These are phyloP conservation scores for Cryomyces antarcticus DNA, from an alignment of 495 filamentous ascomycete genomes.

Conservation along the genomic window DNA sequence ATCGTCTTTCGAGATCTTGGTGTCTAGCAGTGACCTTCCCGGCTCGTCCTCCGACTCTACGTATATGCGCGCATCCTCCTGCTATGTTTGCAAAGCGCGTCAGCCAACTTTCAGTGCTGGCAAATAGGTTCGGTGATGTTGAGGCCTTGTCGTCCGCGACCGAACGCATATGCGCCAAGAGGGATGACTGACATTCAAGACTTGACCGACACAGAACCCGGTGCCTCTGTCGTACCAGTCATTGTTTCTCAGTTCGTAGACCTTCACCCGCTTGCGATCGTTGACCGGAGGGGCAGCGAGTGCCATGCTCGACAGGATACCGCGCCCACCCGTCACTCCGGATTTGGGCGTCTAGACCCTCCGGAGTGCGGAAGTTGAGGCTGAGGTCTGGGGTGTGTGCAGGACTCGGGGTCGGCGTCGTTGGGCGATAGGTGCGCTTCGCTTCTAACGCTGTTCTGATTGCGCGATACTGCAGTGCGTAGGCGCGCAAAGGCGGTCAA, in stretches of 20 bases:
- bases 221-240: constrained; percentile 98
- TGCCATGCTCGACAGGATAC: constrained; percentile 39
- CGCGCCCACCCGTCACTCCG: constrained; percentile 12
- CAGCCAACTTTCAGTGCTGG: background rate
- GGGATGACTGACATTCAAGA: constrained; percentile 45
- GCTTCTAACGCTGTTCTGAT: no score
- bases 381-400: background rate
- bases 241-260: constrained; percentile 93
- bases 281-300: constrained; percentile 60
- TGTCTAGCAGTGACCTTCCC: constrained; percentile 65
- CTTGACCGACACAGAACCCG: constrained; percentile 73
- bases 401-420: background rate
- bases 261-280: constrained; percentile 94
- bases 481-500: no score
- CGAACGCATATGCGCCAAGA: background rate
- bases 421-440: no score
- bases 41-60: constrained; percentile 89
- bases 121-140: background rate
- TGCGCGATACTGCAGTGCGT: no score
- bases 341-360: constrained; percentile 9
- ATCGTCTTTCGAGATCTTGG: constrained; percentile 81
- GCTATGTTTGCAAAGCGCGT: background rate
- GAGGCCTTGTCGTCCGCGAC: constrained; percentile 1
- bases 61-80: constrained; percentile 71
- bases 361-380: constrained; percentile 6